phyloP scores from a whole-genome alignment of 371 early-diverging fungal genomes.

The Apophysomyces ossiformis region DNA sequence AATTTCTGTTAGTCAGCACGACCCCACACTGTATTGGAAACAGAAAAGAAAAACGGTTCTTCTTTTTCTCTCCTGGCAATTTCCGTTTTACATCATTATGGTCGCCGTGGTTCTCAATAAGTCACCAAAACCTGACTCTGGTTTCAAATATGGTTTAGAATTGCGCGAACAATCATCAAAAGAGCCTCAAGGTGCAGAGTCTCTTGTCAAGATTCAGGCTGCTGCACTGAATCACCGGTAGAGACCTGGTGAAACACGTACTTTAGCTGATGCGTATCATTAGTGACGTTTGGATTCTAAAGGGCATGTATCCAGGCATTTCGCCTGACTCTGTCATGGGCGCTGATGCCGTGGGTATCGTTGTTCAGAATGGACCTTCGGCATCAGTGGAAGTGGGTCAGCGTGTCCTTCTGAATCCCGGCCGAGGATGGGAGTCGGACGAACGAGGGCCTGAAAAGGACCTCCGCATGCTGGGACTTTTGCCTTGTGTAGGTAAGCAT shows the following conservation, averaged over 20 bases:
- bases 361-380: slow-evolving; percentile 27
- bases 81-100: neutral
- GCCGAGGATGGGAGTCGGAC: slow-evolving; percentile 62
- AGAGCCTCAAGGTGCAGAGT: slow-evolving; percentile 33
- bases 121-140: slow-evolving; percentile 12
- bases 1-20: too few relatives aligned
- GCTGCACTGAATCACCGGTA: slow-evolving; percentile 75
- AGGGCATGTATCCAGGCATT: slow-evolving; percentile 53
- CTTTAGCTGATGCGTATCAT: neutral
- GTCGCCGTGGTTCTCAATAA: slow-evolving; percentile 22
- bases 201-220: slow-evolving; percentile 62
- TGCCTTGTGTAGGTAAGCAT: slow-evolving; percentile 50
- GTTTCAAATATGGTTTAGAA: slow-evolving; percentile 33
- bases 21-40: too few relatives aligned
- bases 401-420: slow-evolving; percentile 61
- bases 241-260: neutral
- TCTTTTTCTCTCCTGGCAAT: too few relatives aligned
- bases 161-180: slow-evolving; percentile 17
- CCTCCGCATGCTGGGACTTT: slow-evolving; percentile 62
- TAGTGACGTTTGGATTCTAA: slow-evolving; percentile 66
- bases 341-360: slow-evolving; percentile 65
- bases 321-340: slow-evolving; percentile 57
- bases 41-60: too few relatives aligned
- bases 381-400: slow-evolving; percentile 32
- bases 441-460: slow-evolving; percentile 64